These are phyloP conservation scores for Deakozyma indianensis DNA, from an alignment of 805 yeast species.

Conservation along the genomic window DNA sequence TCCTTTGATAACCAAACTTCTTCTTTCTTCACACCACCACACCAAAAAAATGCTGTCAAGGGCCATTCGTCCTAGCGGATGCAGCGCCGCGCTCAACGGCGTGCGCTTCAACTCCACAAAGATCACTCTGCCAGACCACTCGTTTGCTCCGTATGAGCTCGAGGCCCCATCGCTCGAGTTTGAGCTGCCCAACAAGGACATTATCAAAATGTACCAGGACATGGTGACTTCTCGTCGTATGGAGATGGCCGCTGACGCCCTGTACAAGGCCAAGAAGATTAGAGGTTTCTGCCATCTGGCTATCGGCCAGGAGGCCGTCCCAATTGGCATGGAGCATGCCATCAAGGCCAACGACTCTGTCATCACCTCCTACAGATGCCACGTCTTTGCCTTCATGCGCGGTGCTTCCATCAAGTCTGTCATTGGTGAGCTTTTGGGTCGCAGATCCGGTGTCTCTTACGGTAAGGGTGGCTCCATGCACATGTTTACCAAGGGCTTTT, in stretches of 20 bases:
- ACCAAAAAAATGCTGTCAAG: neutral
- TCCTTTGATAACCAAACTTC: neutral
- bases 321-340: slow-evolving; percentile 96
- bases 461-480: slow-evolving; percentile 99
- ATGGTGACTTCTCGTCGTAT: slow-evolving; percentile 82
- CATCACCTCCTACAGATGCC: slow-evolving; percentile 97
- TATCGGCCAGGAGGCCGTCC: slow-evolving; percentile 97
- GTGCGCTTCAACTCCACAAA: slow-evolving; percentile 9
- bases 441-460: slow-evolving; percentile 83
- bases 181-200: slow-evolving; percentile 64
- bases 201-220: slow-evolving; percentile 90
- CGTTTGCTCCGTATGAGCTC: slow-evolving; percentile 77
- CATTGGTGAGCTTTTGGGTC: slow-evolving; percentile 93
- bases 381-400: slow-evolving; percentile 94
- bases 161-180: slow-evolving; percentile 58
- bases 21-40: neutral
- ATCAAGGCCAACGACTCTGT: slow-evolving; percentile 72
- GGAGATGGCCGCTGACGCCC: slow-evolving; percentile 98
- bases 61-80: neutral
- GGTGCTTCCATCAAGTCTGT: slow-evolving; percentile 86
- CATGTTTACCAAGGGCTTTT: slow-evolving; percentile 89
- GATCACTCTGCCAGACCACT: slow-evolving; percentile 48
- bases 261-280: slow-evolving; percentile 95
- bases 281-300: slow-evolving; percentile 98
- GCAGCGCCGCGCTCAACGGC: neutral